These are phyloP conservation scores for Penicillium daleae DNA, from an alignment of 495 filamentous ascomycete species.

Conservation along the genomic window DNA sequence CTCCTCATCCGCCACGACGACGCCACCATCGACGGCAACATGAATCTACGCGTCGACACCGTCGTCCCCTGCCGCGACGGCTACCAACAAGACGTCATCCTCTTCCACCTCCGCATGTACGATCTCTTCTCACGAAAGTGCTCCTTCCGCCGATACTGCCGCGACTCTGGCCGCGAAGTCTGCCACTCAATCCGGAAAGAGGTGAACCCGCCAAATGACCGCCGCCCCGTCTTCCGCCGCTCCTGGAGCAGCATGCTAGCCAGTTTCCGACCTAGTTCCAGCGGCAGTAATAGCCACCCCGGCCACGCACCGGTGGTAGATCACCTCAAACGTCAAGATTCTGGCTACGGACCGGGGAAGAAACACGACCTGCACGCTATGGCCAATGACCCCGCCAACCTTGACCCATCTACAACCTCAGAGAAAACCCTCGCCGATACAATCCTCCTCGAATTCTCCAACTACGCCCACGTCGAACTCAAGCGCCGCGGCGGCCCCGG, in stretches of 20 bases:
- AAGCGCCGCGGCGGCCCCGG: constrained; percentile 66
- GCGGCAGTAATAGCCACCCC: constrained; percentile 21
- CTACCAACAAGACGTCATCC: constrained; percentile 66
- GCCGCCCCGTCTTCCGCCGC: constrained; percentile 61
- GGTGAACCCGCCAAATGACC: constrained; percentile 51
- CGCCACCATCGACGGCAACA: constrained; percentile 89
- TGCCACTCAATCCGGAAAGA: constrained; percentile 83
- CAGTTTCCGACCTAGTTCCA: constrained; percentile 64
- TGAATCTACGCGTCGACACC: constrained; percentile 93
- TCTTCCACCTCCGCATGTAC: constrained; percentile 96
- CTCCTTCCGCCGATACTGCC: constrained; percentile 88
- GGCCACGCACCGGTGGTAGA: neutral
- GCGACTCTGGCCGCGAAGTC: constrained; percentile 91
- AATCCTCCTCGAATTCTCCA: constrained; percentile 91
- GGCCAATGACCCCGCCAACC: neutral
- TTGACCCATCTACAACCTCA: constrained; percentile 26
- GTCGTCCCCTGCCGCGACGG: constrained; percentile 61
- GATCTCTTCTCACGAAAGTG: constrained; percentile 86
- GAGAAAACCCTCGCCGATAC: constrained; percentile 59
- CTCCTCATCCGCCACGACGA: constrained; percentile 90
- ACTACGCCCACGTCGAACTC: constrained; percentile 93
- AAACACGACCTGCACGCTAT: neutral
- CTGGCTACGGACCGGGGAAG: constrained; percentile 60
- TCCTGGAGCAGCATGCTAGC: constrained; percentile 78
- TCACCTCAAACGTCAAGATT: constrained; percentile 53